These are phyloP conservation scores for Leccinum angustisporum DNA, from an alignment of 1,284 basidiomycete species.

Conservation along the genomic window DNA sequence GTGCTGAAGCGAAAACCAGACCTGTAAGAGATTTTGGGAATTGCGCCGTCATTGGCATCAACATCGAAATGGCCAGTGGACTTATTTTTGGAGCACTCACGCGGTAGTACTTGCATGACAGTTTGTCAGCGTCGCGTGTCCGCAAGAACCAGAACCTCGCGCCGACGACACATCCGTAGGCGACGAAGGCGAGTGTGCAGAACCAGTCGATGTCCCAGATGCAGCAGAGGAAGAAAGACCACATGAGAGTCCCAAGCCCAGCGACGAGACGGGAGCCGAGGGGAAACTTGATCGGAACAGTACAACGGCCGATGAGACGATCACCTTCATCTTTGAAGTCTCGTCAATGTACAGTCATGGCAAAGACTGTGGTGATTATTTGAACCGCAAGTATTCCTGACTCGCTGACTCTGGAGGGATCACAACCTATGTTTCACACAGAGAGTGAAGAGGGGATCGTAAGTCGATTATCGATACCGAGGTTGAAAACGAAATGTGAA, in stretches of 20 bases:
- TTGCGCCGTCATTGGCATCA: not conserved
- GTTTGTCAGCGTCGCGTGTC: slow-evolving; percentile 27
- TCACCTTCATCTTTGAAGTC: too few species aligned
- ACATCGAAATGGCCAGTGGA: not conserved
- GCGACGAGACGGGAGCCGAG: slow-evolving; percentile 25
- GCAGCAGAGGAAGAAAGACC: slow-evolving; percentile 24
- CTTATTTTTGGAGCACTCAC: slow-evolving; percentile 19
- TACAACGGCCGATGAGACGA: slow-evolving; percentile 30
- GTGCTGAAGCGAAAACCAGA: slow-evolving; percentile 35
- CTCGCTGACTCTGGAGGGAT: slow-evolving; percentile 18
- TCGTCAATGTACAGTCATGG: slow-evolving; percentile 38
- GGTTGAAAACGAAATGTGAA: not conserved
- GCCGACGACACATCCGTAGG: slow-evolving; percentile 30
- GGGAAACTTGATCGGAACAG: slow-evolving; percentile 38
- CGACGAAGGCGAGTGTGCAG: slow-evolving; percentile 24
- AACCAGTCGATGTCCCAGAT: slow-evolving; percentile 30
- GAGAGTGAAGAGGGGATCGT: not conserved
- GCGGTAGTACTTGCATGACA: slow-evolving; percentile 36
- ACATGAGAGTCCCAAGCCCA: slow-evolving; percentile 26
- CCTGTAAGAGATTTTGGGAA: slow-evolving; percentile 7
- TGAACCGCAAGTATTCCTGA: slow-evolving; percentile 27
- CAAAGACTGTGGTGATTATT: slow-evolving; percentile 26
- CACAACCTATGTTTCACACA: slow-evolving; percentile 9
- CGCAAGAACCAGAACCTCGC: slow-evolving; percentile 27
- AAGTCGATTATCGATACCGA: not conserved